phyloP scores from a whole-genome alignment of 768 basidiomycete species.

The Rickenella mellea region DNA sequence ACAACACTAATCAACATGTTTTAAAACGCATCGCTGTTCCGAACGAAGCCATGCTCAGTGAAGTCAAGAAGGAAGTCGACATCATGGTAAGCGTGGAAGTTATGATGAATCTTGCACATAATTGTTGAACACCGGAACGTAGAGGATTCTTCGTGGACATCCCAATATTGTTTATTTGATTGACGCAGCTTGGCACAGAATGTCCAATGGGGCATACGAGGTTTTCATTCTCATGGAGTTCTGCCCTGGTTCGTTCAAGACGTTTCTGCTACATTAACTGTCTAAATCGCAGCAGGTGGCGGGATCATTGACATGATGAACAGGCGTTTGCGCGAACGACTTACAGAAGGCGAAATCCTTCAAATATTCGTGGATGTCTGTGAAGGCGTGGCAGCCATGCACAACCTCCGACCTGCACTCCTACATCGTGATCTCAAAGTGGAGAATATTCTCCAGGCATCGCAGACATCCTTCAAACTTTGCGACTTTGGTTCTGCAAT shows the following conservation, averaged over 20 bases:
- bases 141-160: constrained; percentile 88
- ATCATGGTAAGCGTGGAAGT: constrained; percentile 69
- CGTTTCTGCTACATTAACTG: neutral
- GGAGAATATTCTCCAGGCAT: constrained; percentile 93
- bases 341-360: constrained; percentile 93
- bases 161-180: constrained; percentile 94
- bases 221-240: constrained; percentile 99
- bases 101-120: constrained; percentile 17
- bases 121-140: constrained; percentile 11
- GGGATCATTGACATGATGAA: constrained; percentile 99
- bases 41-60: constrained; percentile 80
- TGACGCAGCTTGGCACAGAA: constrained; percentile 85
- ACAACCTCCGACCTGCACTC: constrained; percentile 80
- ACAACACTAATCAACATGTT: constrained; percentile 90
- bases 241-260: constrained; percentile 59
- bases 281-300: constrained; percentile 49
- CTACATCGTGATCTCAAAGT: constrained; percentile 98
- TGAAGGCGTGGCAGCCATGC: constrained; percentile 96
- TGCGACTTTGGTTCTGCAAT: constrained; percentile 97
- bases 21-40: constrained; percentile 93
- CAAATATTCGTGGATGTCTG: constrained; percentile 98
- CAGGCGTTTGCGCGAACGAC: constrained; percentile 83
- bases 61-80: constrained; percentile 96
- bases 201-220: constrained; percentile 79
- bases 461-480: constrained; percentile 78